These are phyloP conservation scores for Spathaspora gorwiae DNA, from an alignment of 805 yeast species.

Conservation along the genomic window DNA sequence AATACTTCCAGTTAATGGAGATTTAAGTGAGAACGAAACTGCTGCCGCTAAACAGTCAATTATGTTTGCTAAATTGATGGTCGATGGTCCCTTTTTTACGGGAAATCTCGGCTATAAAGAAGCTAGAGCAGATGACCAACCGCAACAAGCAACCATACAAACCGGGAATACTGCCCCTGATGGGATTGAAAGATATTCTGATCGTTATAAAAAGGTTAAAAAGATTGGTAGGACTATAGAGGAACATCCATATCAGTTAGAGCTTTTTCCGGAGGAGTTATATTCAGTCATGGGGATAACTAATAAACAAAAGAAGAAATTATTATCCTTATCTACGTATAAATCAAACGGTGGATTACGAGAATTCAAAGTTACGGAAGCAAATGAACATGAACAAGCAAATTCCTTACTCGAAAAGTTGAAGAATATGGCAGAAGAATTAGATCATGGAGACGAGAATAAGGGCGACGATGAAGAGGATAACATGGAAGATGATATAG, in stretches of 20 bases:
- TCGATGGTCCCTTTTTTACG: constrained; percentile 64
- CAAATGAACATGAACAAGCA: constrained; percentile 31
- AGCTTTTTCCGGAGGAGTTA: constrained; percentile 75
- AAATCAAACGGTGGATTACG: constrained; percentile 36
- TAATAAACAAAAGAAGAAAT: constrained; percentile 48
- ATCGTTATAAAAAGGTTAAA: constrained; percentile 66
- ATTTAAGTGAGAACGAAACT: constrained; percentile 47
- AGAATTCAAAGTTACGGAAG: constrained; percentile 24
- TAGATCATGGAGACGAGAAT: constrained; percentile 33
- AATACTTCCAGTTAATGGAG: constrained; percentile 63
- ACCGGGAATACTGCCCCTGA: constrained; percentile 34
- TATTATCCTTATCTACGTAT: constrained; percentile 37
- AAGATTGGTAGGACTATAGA: constrained; percentile 67
- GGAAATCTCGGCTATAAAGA: constrained; percentile 40
- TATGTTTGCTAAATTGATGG: constrained; percentile 48
- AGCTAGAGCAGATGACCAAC: constrained; percentile 7
- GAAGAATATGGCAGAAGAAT: constrained; percentile 41
- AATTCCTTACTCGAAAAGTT: constrained; percentile 40
- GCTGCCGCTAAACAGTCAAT: constrained; percentile 51
- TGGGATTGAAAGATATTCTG: constrained; percentile 79
- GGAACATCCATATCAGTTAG: constrained; percentile 70
- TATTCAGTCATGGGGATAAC: constrained; percentile 64
- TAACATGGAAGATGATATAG: constrained; percentile 51
- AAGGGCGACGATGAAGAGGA: constrained; percentile 40
- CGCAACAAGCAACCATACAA: neutral